Evolutionary conservation across 805 yeast genomes (phyloP), one percentile per base, ranked within the genome.

Genomic region (Alloascoidea africana): DNA sequence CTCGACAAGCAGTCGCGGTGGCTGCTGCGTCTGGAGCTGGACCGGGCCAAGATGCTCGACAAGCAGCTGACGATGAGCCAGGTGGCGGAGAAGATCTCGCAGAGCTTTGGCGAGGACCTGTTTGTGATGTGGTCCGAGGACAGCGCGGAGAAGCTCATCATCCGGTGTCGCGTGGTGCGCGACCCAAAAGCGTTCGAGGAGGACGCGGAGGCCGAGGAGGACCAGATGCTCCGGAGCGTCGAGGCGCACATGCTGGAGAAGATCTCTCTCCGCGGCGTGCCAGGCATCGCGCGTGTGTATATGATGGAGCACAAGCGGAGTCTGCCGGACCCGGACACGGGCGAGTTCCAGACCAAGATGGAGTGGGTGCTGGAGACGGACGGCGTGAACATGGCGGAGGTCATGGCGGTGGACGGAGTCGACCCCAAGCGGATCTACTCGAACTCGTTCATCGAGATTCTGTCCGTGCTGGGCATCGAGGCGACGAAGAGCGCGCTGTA

Each of bases 301-400:
- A 64, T 65, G 66, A 59, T 63, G 53, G 62, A 64, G 44, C 58
- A 63, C 41, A 61, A 63, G 42, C 51, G 52, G 27, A 55, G 50
- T 37, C 49, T 49, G 33, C 53, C 57, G 13, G 59, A 89, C 41
- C 86, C 81, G 52, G 78, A 67, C 33, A 67, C 80, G 36, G 98
- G 98, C 49, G 96, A 84, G 44, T 91, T 65, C 52, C 71, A 73
- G 42, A 91, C 86, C 63, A 79, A 79, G 44, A 87, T 84, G 55
- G 97, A 91, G 58, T 91, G 97, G 96, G 96, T 89, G 30, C 70
- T 91, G 57, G 99, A 91, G 71, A 89, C 98, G 2, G 99, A 91
- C 64, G 99, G 99, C 68, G 89, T 84, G 40, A 93, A 89, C 53
- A 68, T 91, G 48, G 79, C 96, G 2, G 96, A 86, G 50, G 98